Conservation (phyloP, 2,329 filamentous ascomycete genomes). For the Fusarium sublunatum region DNA sequence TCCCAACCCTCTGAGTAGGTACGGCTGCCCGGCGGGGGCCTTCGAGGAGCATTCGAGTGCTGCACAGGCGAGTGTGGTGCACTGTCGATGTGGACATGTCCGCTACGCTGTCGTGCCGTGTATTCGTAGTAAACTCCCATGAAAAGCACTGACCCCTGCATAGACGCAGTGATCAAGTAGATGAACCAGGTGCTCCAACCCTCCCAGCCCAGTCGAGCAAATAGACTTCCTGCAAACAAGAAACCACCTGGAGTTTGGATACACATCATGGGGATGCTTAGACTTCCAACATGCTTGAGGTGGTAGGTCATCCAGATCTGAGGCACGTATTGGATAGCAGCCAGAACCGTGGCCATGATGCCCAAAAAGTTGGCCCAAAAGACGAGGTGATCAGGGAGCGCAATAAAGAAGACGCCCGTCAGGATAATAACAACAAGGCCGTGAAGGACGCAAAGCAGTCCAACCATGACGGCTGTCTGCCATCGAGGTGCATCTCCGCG, state of each 20-base stretch:
- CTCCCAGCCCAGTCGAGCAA: constrained; percentile 77
- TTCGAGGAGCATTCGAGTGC: constrained; percentile 45
- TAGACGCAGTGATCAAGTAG: constrained; percentile 83
- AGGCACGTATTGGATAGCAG: constrained; percentile 90
- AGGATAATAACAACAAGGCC: constrained; percentile 77
- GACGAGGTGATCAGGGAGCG: constrained; percentile 71
- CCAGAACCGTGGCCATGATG: constrained; percentile 79
- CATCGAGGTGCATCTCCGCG: constrained; percentile 71
- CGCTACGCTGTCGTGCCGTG: constrained; percentile 53
- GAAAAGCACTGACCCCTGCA: constrained; percentile 83
- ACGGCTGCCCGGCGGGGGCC: constrained; percentile 53
- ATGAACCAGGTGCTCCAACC: constrained; percentile 98
- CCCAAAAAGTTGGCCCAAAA: constrained; percentile 89
- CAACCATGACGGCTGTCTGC: constrained; percentile 82
- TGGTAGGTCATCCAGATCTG: constrained; percentile 93
- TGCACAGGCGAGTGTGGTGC: constrained; percentile 47
- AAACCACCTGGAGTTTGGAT: constrained; percentile 96
- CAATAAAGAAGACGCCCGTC: constrained; percentile 73
- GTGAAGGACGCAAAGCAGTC: constrained; percentile 77
- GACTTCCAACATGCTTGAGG: constrained; percentile 85
- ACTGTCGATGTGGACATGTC: constrained; percentile 38
- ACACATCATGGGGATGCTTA: constrained; percentile 98
- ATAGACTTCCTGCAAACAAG: constrained; percentile 87
- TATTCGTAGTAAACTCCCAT: constrained; percentile 86
- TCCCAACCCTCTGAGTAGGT: constrained; percentile 64